Evolutionary conservation across 1,139 yeast genomes (phyloP), one percentile per base, ranked within the genome.

Genomic region (Scheffersomyces lignicola): DNA sequence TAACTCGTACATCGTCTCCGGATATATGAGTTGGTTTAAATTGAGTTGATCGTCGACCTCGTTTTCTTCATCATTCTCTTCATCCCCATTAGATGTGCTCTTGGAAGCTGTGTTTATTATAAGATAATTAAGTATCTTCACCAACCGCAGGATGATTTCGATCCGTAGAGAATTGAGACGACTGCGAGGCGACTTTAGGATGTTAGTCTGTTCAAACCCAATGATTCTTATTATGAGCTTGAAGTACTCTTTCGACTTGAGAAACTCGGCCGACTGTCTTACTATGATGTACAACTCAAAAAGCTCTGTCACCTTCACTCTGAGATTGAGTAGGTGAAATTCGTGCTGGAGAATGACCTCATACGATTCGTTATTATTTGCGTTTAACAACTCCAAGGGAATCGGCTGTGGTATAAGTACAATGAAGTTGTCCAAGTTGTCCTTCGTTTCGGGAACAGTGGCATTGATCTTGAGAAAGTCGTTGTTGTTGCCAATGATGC

Each of bases 401-500:
- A 60, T 52, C 3, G 73, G 75, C 37, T 52, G 59, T 2, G 74
- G 73, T 12, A 49, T 47, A 5, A 52, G 41, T 1, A 66, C 50
- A 17, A 60, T 44, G 17, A 55, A 48, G 34, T 55, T 55, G 30
- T 56, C 49, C 17, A 65, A 41, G 14, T 45, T 32, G 34, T 58
- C 59, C 30, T 51, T 52, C 0, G 51, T 47, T 5, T 35, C 32
- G 0, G 74, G 74, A 5, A 68, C 51, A 8, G 61, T 54, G 9
- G 55, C 45, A 35, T 64, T 64, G 22, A 70, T 45, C 32, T 58
- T 60, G 1, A 40, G 39, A 26, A 65, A 58, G 47, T 69, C 77
- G 3, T 43, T 39, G 43, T 76, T 78, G 41, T 75, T 75, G 0
- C 86, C 86, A 21, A 77, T 41, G 2, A 66, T 44, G 42, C 83